Evolutionary conservation across 306 rosid genomes (phyloP).

Genomic region (Abrus pulchellus): DNA sequence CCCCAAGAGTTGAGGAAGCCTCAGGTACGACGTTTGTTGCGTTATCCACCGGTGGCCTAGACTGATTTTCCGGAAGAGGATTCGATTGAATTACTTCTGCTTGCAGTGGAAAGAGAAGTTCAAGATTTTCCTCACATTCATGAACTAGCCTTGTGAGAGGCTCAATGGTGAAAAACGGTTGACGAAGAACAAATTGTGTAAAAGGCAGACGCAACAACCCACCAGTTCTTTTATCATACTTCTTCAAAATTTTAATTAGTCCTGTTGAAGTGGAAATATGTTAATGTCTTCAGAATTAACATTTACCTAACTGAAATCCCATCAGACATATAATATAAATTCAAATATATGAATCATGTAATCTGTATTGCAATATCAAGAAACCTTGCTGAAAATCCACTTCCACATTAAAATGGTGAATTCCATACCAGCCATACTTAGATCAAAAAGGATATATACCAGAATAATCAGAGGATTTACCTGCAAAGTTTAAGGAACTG

Average conservation of each 20-base stretch:
- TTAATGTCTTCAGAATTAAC: conserved; percentile 38
- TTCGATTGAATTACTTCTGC: conserved; percentile 84
- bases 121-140: conserved; percentile 91
- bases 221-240: conserved; percentile 95
- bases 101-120: conserved; percentile 90
- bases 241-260: conserved; percentile 86
- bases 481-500: conserved; percentile 96
- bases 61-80: conserved; percentile 46
- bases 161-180: conserved; percentile 89
- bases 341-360: conserved; percentile 30
- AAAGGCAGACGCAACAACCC: conserved; percentile 79
- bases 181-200: conserved; percentile 80
- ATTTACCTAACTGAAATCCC: conserved; percentile 22
- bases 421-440: conserved; percentile 23
- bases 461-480: conserved; percentile 50
- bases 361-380: conserved; percentile 31
- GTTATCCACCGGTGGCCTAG: conserved; percentile 44
- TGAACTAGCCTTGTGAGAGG: conserved; percentile 82
- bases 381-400: conserved; percentile 42
- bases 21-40: conserved; percentile 41
- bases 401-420: conserved; percentile 31
- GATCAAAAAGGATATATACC: background rate
- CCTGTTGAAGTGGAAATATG: conserved; percentile 66
- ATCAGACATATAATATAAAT: background rate
- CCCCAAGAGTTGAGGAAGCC: conserved; percentile 68